These are phyloP conservation scores for Leccinellum albellum DNA, from an alignment of 768 basidiomycete genomes.

Conservation along the genomic window DNA sequence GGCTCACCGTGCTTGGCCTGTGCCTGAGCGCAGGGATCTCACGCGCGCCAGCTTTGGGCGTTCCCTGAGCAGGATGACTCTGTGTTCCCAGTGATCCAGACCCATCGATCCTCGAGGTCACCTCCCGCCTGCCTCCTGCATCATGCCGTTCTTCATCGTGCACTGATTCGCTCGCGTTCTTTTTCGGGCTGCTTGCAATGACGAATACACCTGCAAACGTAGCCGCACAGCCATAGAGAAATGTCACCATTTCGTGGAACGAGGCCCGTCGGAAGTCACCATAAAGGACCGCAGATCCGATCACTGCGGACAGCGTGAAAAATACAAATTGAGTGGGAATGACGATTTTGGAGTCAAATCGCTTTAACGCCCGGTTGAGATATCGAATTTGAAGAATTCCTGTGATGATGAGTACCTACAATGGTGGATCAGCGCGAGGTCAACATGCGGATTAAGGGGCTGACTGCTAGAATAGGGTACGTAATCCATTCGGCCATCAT, in stretches of 20 bases:
- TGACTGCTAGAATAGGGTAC: constrained; percentile 71
- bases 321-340: constrained; percentile 94
- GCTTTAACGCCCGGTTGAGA: constrained; percentile 83
- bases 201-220: constrained; percentile 89
- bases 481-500: constrained; percentile 81
- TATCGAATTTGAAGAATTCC: constrained; percentile 84
- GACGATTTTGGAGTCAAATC: constrained; percentile 92
- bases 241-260: constrained; percentile 80
- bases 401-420: constrained; percentile 63
- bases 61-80: constrained; percentile 41
- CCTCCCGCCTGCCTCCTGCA: constrained; percentile 27
- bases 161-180: constrained; percentile 24
- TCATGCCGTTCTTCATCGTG: constrained; percentile 33
- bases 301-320: constrained; percentile 89
- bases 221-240: constrained; percentile 83
- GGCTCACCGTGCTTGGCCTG: constrained; percentile 53
- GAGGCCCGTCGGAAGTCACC: constrained; percentile 84
- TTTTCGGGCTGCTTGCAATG: constrained; percentile 63
- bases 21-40: constrained; percentile 47
- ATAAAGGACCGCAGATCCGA: constrained; percentile 91
- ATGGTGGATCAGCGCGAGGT: constrained; percentile 6
- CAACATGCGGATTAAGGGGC: constrained; percentile 15
- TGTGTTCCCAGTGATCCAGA: constrained; percentile 24
- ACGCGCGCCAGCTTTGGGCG: constrained; percentile 40
- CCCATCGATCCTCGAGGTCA: constrained; percentile 26